phyloP scores from a whole-genome alignment of 148 eudicot genomes.

The Silene conica region DNA sequence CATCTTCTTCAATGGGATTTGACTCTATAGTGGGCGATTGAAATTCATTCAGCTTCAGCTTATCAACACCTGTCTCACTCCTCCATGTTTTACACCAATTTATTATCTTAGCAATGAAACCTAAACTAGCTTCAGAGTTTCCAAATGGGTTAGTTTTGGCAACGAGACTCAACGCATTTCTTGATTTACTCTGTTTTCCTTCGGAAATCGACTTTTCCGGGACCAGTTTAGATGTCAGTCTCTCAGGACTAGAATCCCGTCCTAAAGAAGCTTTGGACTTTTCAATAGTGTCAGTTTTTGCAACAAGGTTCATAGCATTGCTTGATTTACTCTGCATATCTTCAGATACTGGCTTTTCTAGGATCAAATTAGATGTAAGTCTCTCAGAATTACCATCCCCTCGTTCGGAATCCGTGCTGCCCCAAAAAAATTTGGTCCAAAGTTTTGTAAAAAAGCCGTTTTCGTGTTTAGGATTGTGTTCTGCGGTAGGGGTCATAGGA shows the following conservation, averaged over 20 bases:
- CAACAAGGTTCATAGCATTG: no score
- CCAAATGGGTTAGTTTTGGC: slow-evolving; percentile 24
- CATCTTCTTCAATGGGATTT: slow-evolving; percentile 17
- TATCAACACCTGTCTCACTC: slow-evolving; percentile 23
- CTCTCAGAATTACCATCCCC: slow-evolving; percentile 9
- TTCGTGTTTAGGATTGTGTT: slow-evolving; percentile 27
- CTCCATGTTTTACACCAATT: slow-evolving; percentile 50
- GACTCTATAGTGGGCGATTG: slow-evolving; percentile 27
- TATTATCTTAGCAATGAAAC: slow-evolving; percentile 35
- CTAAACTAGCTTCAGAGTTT: slow-evolving; percentile 24
- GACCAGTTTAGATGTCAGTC: slow-evolving; percentile 13
- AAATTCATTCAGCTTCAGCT: slow-evolving; percentile 27
- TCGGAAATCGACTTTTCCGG: slow-evolving; percentile 18
- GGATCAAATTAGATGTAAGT: no score
- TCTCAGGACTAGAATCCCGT: slow-evolving; percentile 2
- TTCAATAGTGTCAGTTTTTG: no score
- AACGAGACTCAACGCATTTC: slow-evolving; percentile 25
- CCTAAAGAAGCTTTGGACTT: background rate
- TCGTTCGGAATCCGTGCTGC: slow-evolving; percentile 20
- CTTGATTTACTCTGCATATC: no score
- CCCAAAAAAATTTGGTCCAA: slow-evolving; percentile 48
- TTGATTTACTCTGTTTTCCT: slow-evolving; percentile 19
- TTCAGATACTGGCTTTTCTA: no score
- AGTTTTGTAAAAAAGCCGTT: slow-evolving; percentile 39
- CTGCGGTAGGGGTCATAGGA: slow-evolving; percentile 18